These are phyloP conservation scores for Candida gorgasii DNA, from an alignment of 805 yeast species.

Conservation along the genomic window DNA sequence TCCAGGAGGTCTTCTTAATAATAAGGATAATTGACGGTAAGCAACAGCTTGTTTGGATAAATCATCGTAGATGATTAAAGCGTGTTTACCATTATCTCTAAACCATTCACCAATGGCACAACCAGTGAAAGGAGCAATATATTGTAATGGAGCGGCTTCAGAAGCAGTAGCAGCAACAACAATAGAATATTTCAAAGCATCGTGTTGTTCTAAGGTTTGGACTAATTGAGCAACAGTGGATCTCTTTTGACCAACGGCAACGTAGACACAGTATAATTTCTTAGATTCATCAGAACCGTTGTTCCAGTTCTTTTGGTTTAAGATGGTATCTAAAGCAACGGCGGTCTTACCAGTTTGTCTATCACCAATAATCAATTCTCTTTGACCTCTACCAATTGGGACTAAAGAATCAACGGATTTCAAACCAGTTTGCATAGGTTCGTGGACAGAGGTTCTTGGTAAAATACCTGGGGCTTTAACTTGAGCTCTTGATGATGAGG, in stretches of 20 bases:
- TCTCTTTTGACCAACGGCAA: constrained; percentile 99
- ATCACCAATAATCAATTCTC: constrained; percentile 99
- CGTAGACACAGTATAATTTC: constrained; percentile 99
- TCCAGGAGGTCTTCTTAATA: too few relatives aligned
- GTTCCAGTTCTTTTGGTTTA: constrained; percentile 99
- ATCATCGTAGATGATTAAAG: too few relatives aligned
- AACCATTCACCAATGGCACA: constrained; percentile 99
- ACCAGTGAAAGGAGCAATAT: constrained; percentile 99
- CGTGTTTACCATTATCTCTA: constrained; percentile 99
- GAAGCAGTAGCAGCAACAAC: constrained; percentile 99
- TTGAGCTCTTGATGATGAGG: constrained; percentile 90
- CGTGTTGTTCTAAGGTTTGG: constrained; percentile 97
- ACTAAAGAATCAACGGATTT: constrained; percentile 98
- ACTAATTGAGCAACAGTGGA: constrained; percentile 99
- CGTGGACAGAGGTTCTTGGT: constrained; percentile 98
- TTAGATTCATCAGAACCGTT: constrained; percentile 90
- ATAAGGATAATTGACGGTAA: too few relatives aligned
- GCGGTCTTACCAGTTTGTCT: constrained; percentile 99
- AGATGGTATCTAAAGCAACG: constrained; percentile 96
- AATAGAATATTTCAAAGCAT: constrained; percentile 96
- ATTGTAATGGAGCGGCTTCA: constrained; percentile 99
- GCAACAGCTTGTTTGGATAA: too few relatives aligned
- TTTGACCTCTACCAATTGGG: constrained; percentile 99
- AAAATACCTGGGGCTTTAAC: constrained; percentile 99
- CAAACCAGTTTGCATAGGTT: constrained; percentile 99